These are phyloP conservation scores for Penicillium roqueforti DNA, from an alignment of 495 filamentous ascomycete species.

Conservation along the genomic window DNA sequence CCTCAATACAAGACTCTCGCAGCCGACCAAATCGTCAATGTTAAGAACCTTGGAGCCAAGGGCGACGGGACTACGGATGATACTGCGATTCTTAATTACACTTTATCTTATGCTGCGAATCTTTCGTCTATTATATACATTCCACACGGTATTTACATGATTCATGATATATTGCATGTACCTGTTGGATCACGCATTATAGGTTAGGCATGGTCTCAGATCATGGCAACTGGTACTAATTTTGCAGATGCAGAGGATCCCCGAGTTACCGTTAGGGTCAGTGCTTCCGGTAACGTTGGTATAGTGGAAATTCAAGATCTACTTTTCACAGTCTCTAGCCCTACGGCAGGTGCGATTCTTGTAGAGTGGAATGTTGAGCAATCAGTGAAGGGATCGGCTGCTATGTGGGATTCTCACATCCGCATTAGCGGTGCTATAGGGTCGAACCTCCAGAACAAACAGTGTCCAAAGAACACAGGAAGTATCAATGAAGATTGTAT, in stretches of 20 bases:
- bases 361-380: slow-evolving; percentile 79
- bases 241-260: slow-evolving; percentile 66
- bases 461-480: slow-evolving; percentile 54
- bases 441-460: slow-evolving; percentile 63
- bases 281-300: slow-evolving; percentile 66
- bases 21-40: slow-evolving; percentile 54
- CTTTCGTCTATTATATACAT: slow-evolving; percentile 62
- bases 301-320: slow-evolving; percentile 74
- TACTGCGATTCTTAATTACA: slow-evolving; percentile 53
- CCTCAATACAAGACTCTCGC: slow-evolving; percentile 23
- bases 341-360: slow-evolving; percentile 75
- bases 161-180: slow-evolving; percentile 70
- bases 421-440: slow-evolving; percentile 71
- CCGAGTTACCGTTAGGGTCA: slow-evolving; percentile 69
- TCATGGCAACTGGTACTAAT: slow-evolving; percentile 66
- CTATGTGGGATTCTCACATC: slow-evolving; percentile 82
- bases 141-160: slow-evolving; percentile 74
- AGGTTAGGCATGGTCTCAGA: slow-evolving; percentile 78
- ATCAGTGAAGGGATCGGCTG: slow-evolving; percentile 57
- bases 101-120: slow-evolving; percentile 54
- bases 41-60: slow-evolving; percentile 63
- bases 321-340: slow-evolving; percentile 64
- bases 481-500: slow-evolving; percentile 51
- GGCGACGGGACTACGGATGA: slow-evolving; percentile 59
- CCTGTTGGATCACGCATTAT: slow-evolving; percentile 57